Evolutionary conservation across 192 early-diverging fungal species (phyloP).

Genomic region (Phlyctochytrium planicorne): DNA sequence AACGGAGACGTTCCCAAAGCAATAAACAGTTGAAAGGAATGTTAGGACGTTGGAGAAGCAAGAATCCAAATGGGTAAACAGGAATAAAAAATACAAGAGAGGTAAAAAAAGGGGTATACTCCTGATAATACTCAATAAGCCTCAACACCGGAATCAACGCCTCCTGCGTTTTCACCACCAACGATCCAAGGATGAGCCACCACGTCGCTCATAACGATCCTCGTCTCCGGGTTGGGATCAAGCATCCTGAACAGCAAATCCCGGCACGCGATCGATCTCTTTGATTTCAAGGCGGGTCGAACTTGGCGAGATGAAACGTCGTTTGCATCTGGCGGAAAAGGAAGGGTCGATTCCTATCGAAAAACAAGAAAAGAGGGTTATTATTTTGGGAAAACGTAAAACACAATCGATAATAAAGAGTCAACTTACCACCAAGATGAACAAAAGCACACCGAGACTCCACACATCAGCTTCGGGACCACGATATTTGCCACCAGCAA

Average conservation of each 20-base stretch:
- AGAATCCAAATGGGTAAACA: too few species aligned
- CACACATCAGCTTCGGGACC: conserved; percentile 80
- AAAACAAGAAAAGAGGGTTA: conserved; percentile 66
- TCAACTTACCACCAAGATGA: conserved; percentile 53
- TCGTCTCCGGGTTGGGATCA: conserved; percentile 61
- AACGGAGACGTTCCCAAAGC: too few species aligned
- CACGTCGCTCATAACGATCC: conserved; percentile 78
- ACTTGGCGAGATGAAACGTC: conserved; percentile 7
- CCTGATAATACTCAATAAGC: too few species aligned
- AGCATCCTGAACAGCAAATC: conserved; percentile 74
- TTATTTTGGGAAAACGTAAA: conserved; percentile 32
- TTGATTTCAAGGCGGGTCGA: conserved; percentile 14
- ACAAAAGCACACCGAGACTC: conserved; percentile 76
- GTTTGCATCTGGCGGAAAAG: conserved; percentile 13
- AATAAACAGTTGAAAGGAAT: too few species aligned
- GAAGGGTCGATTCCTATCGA: conserved; percentile 57
- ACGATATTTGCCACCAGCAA: conserved; percentile 67
- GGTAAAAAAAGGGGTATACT: too few species aligned
- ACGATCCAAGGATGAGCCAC: conserved; percentile 75
- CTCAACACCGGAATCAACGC: too few species aligned
- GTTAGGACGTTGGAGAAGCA: too few species aligned
- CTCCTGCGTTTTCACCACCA: too few species aligned
- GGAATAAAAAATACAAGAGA: too few species aligned
- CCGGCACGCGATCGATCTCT: conserved; percentile 13
- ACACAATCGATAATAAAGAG: conserved; percentile 1